Evolutionary conservation across 2,329 filamentous ascomycete species (phyloP).

Genomic region (Monilinia fructicola): DNA sequence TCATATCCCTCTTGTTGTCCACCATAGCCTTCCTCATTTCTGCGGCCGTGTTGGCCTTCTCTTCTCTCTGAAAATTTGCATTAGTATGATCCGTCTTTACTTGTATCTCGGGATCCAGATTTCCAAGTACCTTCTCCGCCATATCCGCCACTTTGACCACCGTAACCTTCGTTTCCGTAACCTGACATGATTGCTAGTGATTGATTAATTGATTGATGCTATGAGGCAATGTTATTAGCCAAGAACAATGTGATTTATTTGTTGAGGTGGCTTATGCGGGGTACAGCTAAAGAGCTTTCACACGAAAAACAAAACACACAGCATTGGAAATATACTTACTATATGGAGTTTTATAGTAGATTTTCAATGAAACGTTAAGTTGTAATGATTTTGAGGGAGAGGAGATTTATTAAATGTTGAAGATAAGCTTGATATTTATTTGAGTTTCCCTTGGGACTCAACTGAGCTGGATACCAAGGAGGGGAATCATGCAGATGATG

Average conservation of each 20-base stretch:
- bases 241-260: background rate
- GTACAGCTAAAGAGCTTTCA: conserved; percentile 2
- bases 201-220: background rate
- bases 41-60: conserved; percentile 1
- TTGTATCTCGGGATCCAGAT: too few relatives aligned
- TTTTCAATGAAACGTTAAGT: background rate
- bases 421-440: background rate
- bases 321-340: background rate
- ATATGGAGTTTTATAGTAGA: background rate
- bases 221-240: background rate
- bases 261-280: conserved; percentile 16
- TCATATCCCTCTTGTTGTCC: conserved; percentile 25
- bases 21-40: conserved; percentile 10
- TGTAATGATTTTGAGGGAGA: background rate
- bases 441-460: background rate
- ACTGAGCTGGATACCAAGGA: conserved; percentile 4
- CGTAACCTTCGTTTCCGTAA: conserved; percentile 26
- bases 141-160: conserved; percentile 20
- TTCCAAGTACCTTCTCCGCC: conserved; percentile 3
- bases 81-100: background rate
- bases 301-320: background rate
- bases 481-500: conserved; percentile 17
- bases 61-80: background rate
- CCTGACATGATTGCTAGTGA: conserved; percentile 24
- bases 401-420: background rate